A percentile compares a stretch with the other conserved stretches of the same genome.
Evolutionary conservation across 1,284 basidiomycete species (phyloP).

Genomic region (Macrocybe sp.): DNA sequence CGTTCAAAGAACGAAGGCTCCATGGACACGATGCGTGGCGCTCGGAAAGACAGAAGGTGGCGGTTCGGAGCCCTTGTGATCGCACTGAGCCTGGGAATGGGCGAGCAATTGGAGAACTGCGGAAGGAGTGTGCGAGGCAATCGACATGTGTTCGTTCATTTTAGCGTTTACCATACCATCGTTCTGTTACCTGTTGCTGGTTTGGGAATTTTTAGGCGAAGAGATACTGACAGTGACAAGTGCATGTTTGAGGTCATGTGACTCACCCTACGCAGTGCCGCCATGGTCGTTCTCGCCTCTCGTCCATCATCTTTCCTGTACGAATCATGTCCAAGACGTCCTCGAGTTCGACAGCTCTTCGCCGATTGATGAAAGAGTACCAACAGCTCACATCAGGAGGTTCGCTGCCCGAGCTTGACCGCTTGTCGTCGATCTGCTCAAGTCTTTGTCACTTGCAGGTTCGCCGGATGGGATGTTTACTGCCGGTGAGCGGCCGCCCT

Average conservation of each 20-base stretch:
- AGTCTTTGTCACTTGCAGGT: constrained; percentile 37
- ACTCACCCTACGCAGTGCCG: neutral
- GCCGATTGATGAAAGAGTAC: constrained; percentile 91
- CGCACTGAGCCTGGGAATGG: too few species aligned
- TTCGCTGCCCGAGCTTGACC: constrained; percentile 15
- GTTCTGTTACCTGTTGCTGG: neutral
- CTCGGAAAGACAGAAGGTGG: too few species aligned
- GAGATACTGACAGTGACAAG: too few species aligned
- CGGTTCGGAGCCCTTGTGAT: too few species aligned
- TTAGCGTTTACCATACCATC: too few species aligned
- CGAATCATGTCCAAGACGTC: constrained; percentile 37
- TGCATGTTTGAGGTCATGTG: constrained; percentile 11
- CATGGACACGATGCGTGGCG: too few species aligned
- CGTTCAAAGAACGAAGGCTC: too few species aligned
- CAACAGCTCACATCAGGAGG: constrained; percentile 71
- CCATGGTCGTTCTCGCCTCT: constrained; percentile 3
- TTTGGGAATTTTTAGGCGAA: neutral
- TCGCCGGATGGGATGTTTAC: constrained; percentile 93
- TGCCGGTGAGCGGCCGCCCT: constrained; percentile 51
- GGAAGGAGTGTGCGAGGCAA: too few species aligned
- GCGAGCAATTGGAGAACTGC: too few species aligned
- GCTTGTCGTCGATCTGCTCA: neutral
- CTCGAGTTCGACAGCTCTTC: constrained; percentile 60
- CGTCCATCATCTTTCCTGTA: constrained; percentile 4
- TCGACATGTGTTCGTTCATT: too few species aligned